A percentile compares a stretch with the other conserved stretches of the same genome.
Evolutionary conservation across 495 filamentous ascomycete species (phyloP).

Genomic region (Niebla homalea): DNA sequence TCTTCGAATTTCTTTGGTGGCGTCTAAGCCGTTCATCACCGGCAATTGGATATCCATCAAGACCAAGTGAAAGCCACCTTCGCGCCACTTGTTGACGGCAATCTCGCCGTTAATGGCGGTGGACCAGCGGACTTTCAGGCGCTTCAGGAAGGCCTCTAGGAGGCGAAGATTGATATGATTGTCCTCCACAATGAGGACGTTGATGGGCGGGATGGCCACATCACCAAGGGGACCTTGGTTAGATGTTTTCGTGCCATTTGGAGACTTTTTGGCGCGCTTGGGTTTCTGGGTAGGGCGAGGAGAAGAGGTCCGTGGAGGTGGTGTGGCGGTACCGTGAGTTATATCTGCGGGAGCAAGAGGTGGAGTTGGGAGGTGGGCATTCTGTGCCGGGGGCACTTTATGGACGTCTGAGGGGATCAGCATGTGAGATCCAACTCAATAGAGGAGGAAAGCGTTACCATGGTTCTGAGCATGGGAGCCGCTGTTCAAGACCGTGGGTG

Average conservation of each 20-base stretch:
- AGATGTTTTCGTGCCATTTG: conserved; percentile 24
- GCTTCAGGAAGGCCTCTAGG: conserved; percentile 90
- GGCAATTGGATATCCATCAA: conserved; percentile 98
- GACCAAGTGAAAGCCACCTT: conserved; percentile 92
- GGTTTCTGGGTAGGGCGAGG: conserved; percentile 29
- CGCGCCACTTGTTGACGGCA: conserved; percentile 83
- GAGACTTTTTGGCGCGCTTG: conserved; percentile 5
- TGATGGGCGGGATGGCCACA: conserved; percentile 85
- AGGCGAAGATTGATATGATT: conserved; percentile 94
- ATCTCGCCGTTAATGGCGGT: conserved; percentile 89
- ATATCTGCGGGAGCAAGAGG: conserved; percentile 33
- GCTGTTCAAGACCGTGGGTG: conserved; percentile 52
- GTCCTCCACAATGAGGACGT: conserved; percentile 95
- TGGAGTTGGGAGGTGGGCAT: conserved; percentile 43
- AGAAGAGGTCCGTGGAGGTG: conserved; percentile 45
- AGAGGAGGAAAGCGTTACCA: conserved; percentile 5
- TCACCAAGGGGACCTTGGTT: conserved; percentile 50
- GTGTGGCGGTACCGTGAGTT: conserved; percentile 32
- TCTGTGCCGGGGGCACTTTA: conserved; percentile 18
- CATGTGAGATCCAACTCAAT: background rate
- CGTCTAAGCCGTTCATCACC: conserved; percentile 91
- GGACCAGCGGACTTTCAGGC: conserved; percentile 94
- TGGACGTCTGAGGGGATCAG: conserved; percentile 9
- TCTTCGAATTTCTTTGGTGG: conserved; percentile 90
- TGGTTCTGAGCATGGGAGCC: conserved; percentile 22